Evolutionary conservation across 108 stramenopile genomes (phyloP).

Genomic region (Skeletonema costatum): DNA sequence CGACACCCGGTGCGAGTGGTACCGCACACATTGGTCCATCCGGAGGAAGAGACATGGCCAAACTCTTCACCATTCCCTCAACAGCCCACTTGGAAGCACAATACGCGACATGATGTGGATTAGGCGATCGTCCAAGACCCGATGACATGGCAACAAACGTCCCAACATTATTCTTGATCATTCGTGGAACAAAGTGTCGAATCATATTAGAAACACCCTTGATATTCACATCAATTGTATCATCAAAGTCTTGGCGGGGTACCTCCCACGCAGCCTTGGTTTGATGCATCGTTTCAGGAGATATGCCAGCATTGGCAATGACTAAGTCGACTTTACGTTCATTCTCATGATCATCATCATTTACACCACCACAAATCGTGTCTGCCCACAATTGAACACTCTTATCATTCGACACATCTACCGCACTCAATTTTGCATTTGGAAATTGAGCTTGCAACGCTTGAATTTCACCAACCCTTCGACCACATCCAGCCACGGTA

Average conservation of each 20-base stretch:
- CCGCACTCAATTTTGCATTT: constrained; percentile 1
- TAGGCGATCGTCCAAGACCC: constrained; percentile 1
- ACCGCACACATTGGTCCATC: constrained; percentile 5
- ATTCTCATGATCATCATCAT: background rate
- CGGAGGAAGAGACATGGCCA: constrained; percentile 11
- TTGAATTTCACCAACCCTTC: background rate
- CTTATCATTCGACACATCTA: background rate
- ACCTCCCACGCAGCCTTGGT: constrained; percentile 12
- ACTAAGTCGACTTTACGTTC: constrained; percentile 1
- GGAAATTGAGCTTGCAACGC: background rate
- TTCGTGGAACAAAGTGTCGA: constrained; percentile 12
- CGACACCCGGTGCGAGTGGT: constrained; percentile 2
- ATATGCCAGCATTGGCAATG: constrained; percentile 3
- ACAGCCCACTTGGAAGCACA: constrained; percentile 12
- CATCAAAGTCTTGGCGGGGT: constrained; percentile 10
- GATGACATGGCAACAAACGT: constrained; percentile 17
- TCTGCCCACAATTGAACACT: background rate
- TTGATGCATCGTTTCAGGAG: background rate
- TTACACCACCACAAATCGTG: background rate
- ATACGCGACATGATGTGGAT: constrained; percentile 6
- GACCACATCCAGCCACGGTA: constrained; percentile 14
- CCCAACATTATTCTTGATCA: constrained; percentile 1
- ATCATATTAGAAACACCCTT: constrained; percentile 11
- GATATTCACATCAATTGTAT: constrained; percentile 4
- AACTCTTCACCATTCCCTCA: constrained; percentile 8